phyloP scores from a whole-genome alignment of 352 stramenopile genomes.

The Pythium aquatile region DNA sequence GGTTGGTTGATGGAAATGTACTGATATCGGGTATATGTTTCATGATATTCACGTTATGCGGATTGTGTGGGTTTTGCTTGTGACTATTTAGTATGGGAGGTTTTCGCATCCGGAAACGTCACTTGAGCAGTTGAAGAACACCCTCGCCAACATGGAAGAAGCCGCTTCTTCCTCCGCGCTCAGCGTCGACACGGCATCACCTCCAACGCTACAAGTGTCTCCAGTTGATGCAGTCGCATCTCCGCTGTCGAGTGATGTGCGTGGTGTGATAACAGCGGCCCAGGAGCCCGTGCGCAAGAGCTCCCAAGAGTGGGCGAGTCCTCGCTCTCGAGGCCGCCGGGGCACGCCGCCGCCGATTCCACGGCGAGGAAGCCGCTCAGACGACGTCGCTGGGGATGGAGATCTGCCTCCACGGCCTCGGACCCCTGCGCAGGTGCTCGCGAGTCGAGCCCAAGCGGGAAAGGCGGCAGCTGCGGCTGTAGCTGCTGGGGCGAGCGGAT shows the following conservation, averaged over 20 bases:
- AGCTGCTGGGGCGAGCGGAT: not conserved
- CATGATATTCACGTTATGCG: not conserved
- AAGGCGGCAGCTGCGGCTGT: not conserved
- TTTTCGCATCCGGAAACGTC: conserved; percentile 21
- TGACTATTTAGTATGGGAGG: conserved; percentile 5
- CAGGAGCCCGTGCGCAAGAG: conserved; percentile 13
- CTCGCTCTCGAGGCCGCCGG: conserved; percentile 10
- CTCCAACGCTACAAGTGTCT: not conserved
- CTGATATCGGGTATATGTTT: not conserved
- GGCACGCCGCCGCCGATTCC: conserved; percentile 23
- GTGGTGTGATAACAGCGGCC: not conserved
- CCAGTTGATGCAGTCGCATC: not conserved
- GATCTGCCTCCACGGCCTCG: conserved; percentile 10
- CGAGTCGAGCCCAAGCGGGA: conserved; percentile 16
- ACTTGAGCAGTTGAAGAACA: conserved; percentile 18
- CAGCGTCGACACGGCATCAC: not conserved
- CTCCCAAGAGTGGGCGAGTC: conserved; percentile 24
- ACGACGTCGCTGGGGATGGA: not conserved
- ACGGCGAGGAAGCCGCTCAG: conserved; percentile 13
- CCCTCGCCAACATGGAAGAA: not conserved
- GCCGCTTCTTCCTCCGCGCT: not conserved
- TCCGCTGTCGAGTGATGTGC: not conserved
- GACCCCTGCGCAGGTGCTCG: conserved; percentile 26
- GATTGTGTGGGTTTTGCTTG: too few species aligned
- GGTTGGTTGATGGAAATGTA: not conserved